Evolutionary conservation across 495 filamentous ascomycete genomes (phyloP), one percentile per base, ranked within the genome.

Genomic region (Penicillium canariense): DNA sequence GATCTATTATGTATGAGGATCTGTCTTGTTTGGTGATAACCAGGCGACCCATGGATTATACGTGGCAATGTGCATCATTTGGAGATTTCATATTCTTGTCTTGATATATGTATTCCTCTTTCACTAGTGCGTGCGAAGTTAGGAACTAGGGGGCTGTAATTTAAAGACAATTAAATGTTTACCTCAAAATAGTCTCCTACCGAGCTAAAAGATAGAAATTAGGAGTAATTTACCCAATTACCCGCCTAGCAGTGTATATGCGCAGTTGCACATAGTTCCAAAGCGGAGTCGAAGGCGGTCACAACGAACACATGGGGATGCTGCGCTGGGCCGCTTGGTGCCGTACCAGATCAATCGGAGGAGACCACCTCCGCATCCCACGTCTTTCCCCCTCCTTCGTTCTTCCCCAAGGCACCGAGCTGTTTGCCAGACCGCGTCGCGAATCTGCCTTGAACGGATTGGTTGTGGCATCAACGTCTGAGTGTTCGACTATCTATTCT

Each of bases 231-330:
- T 5, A 6, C 14, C 14, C 15, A 12, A 12, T 9, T 11, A 32
- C 32, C 0, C 32, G 1, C 4, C 1, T 32, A 15, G 15, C 10
- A 18, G n/a, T 39, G 17, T 39, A 11, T 18, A 22, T 5, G 2
- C 4, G 18, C 22, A 20, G 2, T 7, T 5, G 2, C 3, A 10
- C 14, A 12, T 15, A n/a, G 12, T 27, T 4, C 8, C 5, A 46
- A 30, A 30, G 43, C 43, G 25, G 43, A 46, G 43, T 8, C 25
- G 5, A 46, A 30, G 43, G 43, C 43, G 43, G 43, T 46, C 43
- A 27, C 5, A 10, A 5, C 25, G 2, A 14, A 11, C 43, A 27
- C 2, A 23, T 46, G 7, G 43, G 20, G 26, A 5, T 22, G 11
- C 22, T 44, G 22, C 42, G 15, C 2, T 9, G 42, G 14, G 42